phyloP scores from a whole-genome alignment of 1,284 basidiomycete species.

The Moniliophthora roreri region DNA sequence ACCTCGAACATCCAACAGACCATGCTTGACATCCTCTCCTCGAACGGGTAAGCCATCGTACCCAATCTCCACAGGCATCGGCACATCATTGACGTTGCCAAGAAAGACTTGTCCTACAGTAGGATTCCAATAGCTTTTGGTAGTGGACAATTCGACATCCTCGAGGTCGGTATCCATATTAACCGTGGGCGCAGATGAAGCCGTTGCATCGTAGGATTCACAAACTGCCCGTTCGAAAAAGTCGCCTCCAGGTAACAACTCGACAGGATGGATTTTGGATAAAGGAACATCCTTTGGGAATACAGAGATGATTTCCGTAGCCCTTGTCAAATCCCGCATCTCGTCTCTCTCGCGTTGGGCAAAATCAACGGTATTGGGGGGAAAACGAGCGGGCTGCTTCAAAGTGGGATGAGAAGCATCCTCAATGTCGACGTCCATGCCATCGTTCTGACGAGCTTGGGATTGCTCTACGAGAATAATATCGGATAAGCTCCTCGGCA shows the following conservation, averaged over 20 bases:
- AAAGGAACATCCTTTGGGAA: conserved; percentile 23
- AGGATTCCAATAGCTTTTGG: conserved; percentile 51
- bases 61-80: conserved; percentile 34
- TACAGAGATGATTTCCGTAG: conserved; percentile 72
- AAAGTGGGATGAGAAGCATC: background rate
- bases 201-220: too few species aligned
- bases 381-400: conserved; percentile 10
- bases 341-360: conserved; percentile 83
- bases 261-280: conserved; percentile 1
- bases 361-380: conserved; percentile 69
- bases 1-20: background rate
- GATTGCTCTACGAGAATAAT: too few species aligned
- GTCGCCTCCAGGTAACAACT: background rate
- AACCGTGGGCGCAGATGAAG: conserved; percentile 3
- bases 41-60: background rate
- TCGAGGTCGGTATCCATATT: conserved; percentile 16
- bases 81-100: conserved; percentile 80
- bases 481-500: conserved; percentile 25
- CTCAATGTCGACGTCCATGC: conserved; percentile 19
- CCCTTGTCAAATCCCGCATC: conserved; percentile 85
- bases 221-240: too few species aligned
- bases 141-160: conserved; percentile 23
- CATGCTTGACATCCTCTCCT: background rate
- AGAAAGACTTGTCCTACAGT: conserved; percentile 66
- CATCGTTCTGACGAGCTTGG: background rate